Evolutionary conservation across 768 basidiomycete species (phyloP), one percentile per base, ranked within the genome.

Genomic region (Leccinum sublutescens): DNA sequence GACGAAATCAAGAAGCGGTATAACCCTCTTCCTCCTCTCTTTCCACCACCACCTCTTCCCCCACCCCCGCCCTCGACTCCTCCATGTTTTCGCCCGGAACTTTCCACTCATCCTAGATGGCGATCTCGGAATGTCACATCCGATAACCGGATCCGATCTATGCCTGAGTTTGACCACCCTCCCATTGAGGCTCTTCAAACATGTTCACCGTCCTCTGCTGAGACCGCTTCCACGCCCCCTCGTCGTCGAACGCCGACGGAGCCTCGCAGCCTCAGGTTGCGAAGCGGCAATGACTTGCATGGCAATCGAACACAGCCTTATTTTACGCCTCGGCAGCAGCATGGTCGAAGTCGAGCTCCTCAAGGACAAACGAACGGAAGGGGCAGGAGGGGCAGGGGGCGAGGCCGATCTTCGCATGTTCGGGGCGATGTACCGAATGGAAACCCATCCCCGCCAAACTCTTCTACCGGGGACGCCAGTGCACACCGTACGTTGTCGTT

Each of bases 71-170:
- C 54, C 0, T 4, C n/a, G 9, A 43, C 53, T 48, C 57, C 56
- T 4, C 1, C 54, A 1, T 19, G 21, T 43, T 25, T 50, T 3
- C n/a, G 50, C 7, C 52, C 19, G 25, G 60, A 62, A 10, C 40
- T 49, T 8, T 58, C 66, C 3, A 23, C 25, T 14, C 67, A 71
- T 31, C 58, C 67, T 8, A 56, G 52, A 58, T 69, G 65, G 69
- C 67, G 61, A 23, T 43, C 11, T 23, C 60, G 60, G 45, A 15
- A 47, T n/a, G 2, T 21, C 33, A 6, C 19, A 3, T 9, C 49
- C n/a, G 55, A 64, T 4, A 45, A 3, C 23, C 61, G 21, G 19
- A 15, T 29, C n/a, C 60, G 45, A 7, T 2, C 55, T 27, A 47
- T 40, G 9, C 58, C 50, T 15, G 62, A 67, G 27, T 47, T 55